phyloP scores from a whole-genome alignment of 1,284 basidiomycete genomes.

The Amylostereum areolatum region DNA sequence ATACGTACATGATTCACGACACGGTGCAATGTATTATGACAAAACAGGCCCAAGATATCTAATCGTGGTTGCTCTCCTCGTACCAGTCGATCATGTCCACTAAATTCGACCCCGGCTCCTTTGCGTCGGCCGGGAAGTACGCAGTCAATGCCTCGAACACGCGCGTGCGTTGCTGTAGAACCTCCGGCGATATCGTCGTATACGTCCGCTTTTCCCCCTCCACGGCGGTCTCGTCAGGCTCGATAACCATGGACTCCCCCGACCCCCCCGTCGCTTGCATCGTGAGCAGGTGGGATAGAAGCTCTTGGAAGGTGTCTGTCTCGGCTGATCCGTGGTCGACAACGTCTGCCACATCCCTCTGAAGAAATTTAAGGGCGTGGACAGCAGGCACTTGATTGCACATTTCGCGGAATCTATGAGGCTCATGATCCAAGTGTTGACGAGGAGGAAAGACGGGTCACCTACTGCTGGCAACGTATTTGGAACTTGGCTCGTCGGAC shows the following conservation, averaged over 20 bases:
- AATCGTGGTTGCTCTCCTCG: constrained; percentile 14
- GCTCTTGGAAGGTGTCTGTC: constrained; percentile 60
- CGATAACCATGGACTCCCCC: background rate
- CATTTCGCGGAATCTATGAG: constrained; percentile 68
- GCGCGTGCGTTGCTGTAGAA: constrained; percentile 56
- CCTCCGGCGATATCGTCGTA: constrained; percentile 22
- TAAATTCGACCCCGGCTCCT: constrained; percentile 45
- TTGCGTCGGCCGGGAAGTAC: constrained; percentile 55
- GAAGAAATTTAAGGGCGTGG: constrained; percentile 67
- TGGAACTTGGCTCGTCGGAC: constrained; percentile 54
- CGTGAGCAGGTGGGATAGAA: constrained; percentile 63
- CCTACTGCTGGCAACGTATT: constrained; percentile 66
- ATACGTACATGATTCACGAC: background rate
- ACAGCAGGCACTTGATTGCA: constrained; percentile 59
- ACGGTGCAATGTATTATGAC: background rate
- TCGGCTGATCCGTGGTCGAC: constrained; percentile 61
- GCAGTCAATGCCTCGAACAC: constrained; percentile 63
- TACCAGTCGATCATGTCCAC: constrained; percentile 25
- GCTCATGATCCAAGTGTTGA: background rate
- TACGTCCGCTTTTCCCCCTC: background rate
- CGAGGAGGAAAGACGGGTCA: constrained; percentile 5
- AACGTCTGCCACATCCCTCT: constrained; percentile 59
- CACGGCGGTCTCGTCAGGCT: constrained; percentile 16
- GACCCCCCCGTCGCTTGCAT: constrained; percentile 12
- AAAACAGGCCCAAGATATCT: background rate